Evolutionary conservation across 2,329 filamentous ascomycete genomes (phyloP).

Genomic region (Ilyonectria destructans): DNA sequence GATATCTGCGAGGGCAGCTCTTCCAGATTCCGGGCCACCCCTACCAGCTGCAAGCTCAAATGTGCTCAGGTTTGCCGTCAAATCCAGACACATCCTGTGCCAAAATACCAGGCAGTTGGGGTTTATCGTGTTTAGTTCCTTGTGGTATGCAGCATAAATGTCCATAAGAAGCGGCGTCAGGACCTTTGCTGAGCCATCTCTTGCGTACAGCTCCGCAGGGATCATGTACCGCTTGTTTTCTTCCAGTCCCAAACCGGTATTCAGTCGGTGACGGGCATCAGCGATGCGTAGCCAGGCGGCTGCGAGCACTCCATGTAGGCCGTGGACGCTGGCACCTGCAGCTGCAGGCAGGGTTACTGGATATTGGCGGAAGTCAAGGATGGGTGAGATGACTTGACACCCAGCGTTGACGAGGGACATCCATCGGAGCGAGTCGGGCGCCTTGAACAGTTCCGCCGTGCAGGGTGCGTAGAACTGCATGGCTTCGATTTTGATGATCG

Average conservation of each 20-base stretch:
- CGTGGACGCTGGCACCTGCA: not conserved
- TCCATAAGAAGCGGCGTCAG: not conserved
- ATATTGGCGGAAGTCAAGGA: not conserved
- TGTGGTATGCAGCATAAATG: not conserved
- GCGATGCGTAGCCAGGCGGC: not conserved
- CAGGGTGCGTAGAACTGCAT: constrained; percentile 20
- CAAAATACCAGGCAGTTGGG: constrained; percentile 12
- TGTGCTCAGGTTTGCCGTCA: constrained; percentile 9
- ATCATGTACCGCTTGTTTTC: not conserved
- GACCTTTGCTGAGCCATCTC: not conserved
- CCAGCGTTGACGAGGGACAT: not conserved
- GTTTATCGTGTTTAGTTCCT: not conserved
- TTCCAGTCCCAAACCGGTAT: not conserved
- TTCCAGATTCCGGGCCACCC: constrained; percentile 2
- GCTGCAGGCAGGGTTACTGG: not conserved
- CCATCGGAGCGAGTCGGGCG: not conserved
- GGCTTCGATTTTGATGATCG: not conserved
- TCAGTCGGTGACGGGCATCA: not conserved
- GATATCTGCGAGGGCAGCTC: not conserved
- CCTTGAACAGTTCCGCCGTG: constrained; percentile 4
- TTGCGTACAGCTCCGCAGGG: not conserved
- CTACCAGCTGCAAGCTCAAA: constrained; percentile 16
- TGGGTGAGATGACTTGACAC: not conserved
- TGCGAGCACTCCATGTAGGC: not conserved
- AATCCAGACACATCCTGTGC: constrained; percentile 12